These are phyloP conservation scores for Asterochloris sp. DNA, from an alignment of 139 green algal genomes.

Conservation along the genomic window DNA sequence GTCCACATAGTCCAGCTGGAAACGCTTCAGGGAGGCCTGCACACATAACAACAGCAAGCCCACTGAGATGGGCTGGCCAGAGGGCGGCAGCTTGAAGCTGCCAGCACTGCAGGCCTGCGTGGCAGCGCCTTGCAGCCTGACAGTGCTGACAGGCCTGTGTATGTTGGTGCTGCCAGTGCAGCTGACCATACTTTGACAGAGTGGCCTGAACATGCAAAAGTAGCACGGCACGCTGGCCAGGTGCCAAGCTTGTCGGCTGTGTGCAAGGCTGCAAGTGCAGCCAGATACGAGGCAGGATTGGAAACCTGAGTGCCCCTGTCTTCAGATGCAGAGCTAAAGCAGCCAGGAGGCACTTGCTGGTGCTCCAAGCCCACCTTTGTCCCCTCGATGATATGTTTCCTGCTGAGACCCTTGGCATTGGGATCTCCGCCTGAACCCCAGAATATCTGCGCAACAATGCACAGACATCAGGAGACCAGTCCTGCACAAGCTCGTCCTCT, in stretches of 20 bases:
- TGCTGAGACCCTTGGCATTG: constrained; percentile 69
- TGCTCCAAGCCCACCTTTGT: constrained; percentile 38
- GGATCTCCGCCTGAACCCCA: constrained; percentile 47
- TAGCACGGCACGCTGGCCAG: background rate
- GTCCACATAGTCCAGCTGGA: constrained; percentile 85
- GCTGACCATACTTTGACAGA: background rate
- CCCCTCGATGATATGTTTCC: constrained; percentile 90
- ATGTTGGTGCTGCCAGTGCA: background rate
- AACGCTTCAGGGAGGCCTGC: constrained; percentile 60
- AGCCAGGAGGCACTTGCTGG: background rate
- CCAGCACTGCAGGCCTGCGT: background rate
- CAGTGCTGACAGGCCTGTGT: too few species aligned
- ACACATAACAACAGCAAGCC: background rate
- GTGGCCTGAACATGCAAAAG: background rate
- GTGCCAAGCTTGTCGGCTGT: background rate
- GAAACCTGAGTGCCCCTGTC: background rate
- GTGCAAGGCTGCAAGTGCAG: background rate
- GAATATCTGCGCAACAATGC: constrained; percentile 73
- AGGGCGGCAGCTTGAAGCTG: background rate
- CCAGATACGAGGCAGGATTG: background rate
- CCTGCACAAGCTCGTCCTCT: too few species aligned
- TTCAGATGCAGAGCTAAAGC: background rate
- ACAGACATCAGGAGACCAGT: too few species aligned
- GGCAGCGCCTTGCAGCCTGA: too few species aligned
- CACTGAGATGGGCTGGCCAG: background rate